Conservation (phyloP, 768 basidiomycete genomes). For the Russula lepida region DNA sequence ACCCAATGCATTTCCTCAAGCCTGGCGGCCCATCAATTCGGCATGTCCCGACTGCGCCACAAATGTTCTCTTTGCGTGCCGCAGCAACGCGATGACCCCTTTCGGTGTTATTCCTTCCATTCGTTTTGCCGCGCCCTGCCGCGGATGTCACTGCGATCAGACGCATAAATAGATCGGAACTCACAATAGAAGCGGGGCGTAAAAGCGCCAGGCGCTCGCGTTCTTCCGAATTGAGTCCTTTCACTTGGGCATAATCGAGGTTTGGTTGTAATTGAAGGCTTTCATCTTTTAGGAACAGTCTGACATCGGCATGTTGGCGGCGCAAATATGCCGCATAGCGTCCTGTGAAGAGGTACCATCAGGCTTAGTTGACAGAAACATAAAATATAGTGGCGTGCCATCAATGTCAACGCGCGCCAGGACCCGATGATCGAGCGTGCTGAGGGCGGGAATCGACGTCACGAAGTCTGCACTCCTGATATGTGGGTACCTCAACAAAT, state of each 20-base stretch:
- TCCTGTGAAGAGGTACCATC: conserved; percentile 31
- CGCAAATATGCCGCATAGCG: conserved; percentile 52
- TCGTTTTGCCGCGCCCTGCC: conserved; percentile 80
- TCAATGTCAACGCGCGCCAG: conserved; percentile 61
- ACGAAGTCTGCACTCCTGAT: conserved; percentile 39
- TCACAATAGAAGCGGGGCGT: conserved; percentile 61
- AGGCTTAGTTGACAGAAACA: not conserved
- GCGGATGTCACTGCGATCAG: not conserved
- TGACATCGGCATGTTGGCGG: conserved; percentile 71
- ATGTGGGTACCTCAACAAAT: conserved; percentile 55
- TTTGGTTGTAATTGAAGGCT: conserved; percentile 55
- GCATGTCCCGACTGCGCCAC: conserved; percentile 4
- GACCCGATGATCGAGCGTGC: conserved; percentile 40
- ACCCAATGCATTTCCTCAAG: not conserved
- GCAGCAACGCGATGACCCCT: conserved; percentile 57
- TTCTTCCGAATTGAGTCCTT: conserved; percentile 71
- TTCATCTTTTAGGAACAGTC: conserved; percentile 70
- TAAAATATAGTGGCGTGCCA: conserved; percentile 35
- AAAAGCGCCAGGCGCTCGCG: conserved; percentile 52
- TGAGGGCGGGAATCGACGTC: conserved; percentile 42
- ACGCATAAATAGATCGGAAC: conserved; percentile 15
- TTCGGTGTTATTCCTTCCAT: conserved; percentile 93
- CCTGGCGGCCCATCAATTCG: not conserved
- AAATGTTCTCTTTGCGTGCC: conserved; percentile 43
- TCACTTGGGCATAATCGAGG: conserved; percentile 59